These are phyloP conservation scores for Fusarium anguioides DNA, from an alignment of 2,329 filamentous ascomycete genomes.

Conservation along the genomic window DNA sequence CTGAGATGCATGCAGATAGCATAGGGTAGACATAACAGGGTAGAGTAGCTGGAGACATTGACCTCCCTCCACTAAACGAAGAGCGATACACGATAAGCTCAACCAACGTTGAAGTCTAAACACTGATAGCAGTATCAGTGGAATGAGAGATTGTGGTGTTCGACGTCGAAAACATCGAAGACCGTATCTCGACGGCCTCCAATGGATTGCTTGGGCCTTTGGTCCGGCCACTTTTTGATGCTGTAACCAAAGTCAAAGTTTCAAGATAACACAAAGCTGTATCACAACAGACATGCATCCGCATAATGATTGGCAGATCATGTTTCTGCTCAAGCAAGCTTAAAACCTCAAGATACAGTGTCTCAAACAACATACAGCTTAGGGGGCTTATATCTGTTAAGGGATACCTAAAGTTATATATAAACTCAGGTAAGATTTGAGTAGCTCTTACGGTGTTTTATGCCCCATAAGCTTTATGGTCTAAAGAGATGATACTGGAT, in stretches of 20 bases:
- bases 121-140: neutral
- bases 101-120: neutral
- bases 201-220: neutral
- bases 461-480: too few species aligned
- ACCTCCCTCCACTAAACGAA: neutral
- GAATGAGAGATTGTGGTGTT: neutral
- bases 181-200: conserved; percentile 1
- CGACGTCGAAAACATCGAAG: neutral
- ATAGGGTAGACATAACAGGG: neutral
- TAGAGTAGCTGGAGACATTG: too few species aligned
- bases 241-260: neutral
- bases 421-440: too few species aligned
- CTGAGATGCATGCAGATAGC: neutral
- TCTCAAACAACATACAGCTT: too few species aligned
- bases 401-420: too few species aligned
- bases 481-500: neutral
- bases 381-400: too few species aligned
- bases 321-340: neutral
- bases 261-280: conserved; percentile 20
- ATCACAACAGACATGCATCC: neutral
- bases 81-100: neutral
- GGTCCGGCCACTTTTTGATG: neutral
- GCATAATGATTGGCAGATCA: conserved; percentile 15
- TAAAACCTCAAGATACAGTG: neutral
- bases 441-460: too few species aligned